phyloP scores from a whole-genome alignment of 2,329 filamentous ascomycete species.

The Ophiognomonia clavigignenti-juglandacearum region DNA sequence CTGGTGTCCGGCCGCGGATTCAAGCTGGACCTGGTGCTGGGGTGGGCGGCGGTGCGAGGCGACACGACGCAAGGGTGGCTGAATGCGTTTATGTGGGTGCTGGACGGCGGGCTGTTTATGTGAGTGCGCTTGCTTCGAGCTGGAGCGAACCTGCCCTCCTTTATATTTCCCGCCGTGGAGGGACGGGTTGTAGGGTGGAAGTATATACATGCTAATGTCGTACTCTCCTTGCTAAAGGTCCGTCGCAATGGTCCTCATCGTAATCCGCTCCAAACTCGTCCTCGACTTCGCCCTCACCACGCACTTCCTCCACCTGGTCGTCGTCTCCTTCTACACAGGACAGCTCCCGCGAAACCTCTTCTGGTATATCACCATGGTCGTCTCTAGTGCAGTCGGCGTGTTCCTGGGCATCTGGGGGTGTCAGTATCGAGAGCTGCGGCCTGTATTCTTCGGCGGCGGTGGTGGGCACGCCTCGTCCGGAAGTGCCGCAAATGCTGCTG shows the following conservation, averaged over 20 bases:
- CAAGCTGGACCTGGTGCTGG: slow-evolving; percentile 48
- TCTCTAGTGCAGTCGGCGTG: slow-evolving; percentile 40
- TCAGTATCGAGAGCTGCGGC: slow-evolving; percentile 80
- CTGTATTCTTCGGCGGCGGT: slow-evolving; percentile 75
- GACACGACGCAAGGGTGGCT: slow-evolving; percentile 61
- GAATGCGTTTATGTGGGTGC: slow-evolving; percentile 51
- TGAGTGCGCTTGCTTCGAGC: no score
- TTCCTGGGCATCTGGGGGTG: slow-evolving; percentile 84
- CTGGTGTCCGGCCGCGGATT: slow-evolving; percentile 55
- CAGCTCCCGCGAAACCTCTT: slow-evolving; percentile 71
- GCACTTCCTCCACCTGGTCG: slow-evolving; percentile 29
- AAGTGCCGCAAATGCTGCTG: slow-evolving; percentile 12
- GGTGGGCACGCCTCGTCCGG: slow-evolving; percentile 32
- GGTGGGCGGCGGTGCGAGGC: slow-evolving; percentile 53
- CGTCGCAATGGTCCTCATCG: slow-evolving; percentile 75
- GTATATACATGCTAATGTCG: no score
- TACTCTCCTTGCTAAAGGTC: no score
- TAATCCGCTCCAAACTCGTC: slow-evolving; percentile 87
- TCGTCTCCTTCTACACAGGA: slow-evolving; percentile 68
- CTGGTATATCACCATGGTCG: slow-evolving; percentile 71
- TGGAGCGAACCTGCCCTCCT: no score
- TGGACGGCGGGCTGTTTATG: slow-evolving; percentile 51
- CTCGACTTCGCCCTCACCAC: slow-evolving; percentile 91
- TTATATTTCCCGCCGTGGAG: no score
- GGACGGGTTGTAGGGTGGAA: background rate